phyloP scores from a whole-genome alignment of 208 protist species.

The Leishmania tarentolae region DNA sequence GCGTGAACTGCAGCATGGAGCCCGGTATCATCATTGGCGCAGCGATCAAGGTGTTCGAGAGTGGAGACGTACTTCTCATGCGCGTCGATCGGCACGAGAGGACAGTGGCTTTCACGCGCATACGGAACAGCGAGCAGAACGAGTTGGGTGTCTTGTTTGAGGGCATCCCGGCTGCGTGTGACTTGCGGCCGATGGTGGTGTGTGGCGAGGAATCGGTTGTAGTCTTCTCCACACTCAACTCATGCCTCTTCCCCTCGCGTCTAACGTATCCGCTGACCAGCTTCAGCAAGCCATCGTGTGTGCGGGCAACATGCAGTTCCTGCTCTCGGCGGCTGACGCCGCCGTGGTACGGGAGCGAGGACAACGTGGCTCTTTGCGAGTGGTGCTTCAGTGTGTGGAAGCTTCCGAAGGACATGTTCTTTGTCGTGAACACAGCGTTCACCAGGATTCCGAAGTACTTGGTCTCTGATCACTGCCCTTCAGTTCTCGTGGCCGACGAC shows the following conservation, averaged over 20 bases:
- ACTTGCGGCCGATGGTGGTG: conserved; percentile 69
- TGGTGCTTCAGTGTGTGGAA: conserved; percentile 86
- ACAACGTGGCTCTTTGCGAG: conserved; percentile 62
- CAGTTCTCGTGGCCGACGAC: conserved; percentile 45
- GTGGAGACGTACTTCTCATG: conserved; percentile 73
- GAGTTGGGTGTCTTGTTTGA: conserved; percentile 88
- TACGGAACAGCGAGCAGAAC: conserved; percentile 57
- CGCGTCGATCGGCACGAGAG: conserved; percentile 62
- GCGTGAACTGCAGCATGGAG: conserved; percentile 83
- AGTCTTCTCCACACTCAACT: conserved; percentile 81
- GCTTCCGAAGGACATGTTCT: conserved; percentile 75
- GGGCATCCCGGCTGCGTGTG: conserved; percentile 42
- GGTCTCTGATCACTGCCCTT: conserved; percentile 56
- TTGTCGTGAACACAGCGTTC: conserved; percentile 27
- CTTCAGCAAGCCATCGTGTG: conserved; percentile 40
- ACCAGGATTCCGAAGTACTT: conserved; percentile 59
- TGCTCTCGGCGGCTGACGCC: conserved; percentile 33
- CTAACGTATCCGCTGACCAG: conserved; percentile 65
- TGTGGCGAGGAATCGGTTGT: conserved; percentile 69
- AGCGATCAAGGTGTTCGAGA: conserved; percentile 63
- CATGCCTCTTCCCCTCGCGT: conserved; percentile 70
- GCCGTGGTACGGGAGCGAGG: conserved; percentile 75
- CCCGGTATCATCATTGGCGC: conserved; percentile 82
- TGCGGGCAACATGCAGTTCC: conserved; percentile 21
- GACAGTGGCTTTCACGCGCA: conserved; percentile 73